Base-by-base conservation (phyloP, 2,329 filamentous ascomycete genomes). In the Phialophora verrucosa region DNA sequence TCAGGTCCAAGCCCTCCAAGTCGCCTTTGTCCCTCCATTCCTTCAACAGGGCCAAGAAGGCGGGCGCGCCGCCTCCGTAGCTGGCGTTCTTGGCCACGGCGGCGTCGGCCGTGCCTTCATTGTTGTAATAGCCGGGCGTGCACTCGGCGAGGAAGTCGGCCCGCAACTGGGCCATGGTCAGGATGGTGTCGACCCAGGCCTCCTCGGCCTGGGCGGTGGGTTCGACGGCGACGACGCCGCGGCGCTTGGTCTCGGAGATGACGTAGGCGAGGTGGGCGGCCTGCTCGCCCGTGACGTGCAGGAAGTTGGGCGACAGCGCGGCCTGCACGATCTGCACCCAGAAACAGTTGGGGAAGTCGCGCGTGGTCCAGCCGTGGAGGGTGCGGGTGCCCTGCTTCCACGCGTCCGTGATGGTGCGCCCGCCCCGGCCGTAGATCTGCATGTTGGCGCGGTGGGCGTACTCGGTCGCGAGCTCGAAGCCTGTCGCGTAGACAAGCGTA, bases 401-500 rank as follows among this genome's bases (percentile, higher is more conserved):
- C 49, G 74, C 70, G 12, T 76, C 60, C 6, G 58, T 25, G 50
- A 76, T 51, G 23, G 38, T 70, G n/a, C 53, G 11, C 10, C 73
- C 72, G 56, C 73, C 61, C 20, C 72, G 71, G 11, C 75, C 75
- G 11, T 67, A 20, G 8, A 77, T 62, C 25, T 75, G 65, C 60
- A 72, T 75, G 23, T 70, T 71, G 0, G 72, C 38, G 25, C 62
- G 56, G 38, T 69, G 63, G 8, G 63, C 44, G 38, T 54, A 69
- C 14, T 59, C 60, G 3, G 66, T 67, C 4, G 66, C 61, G 17
- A 72, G 64, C 27, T 70, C 69, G 68, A 79, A 84, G 5, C 83
- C 83, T 0, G 83, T 85, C 5, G 77, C 77, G 66, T 79, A 80
- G 62, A 85, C 77, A 12, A 85, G 73, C 23, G 80, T 72, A 66